Conservation (phyloP, 345 rosid genomes). For the Passiflora organensis region DNA sequence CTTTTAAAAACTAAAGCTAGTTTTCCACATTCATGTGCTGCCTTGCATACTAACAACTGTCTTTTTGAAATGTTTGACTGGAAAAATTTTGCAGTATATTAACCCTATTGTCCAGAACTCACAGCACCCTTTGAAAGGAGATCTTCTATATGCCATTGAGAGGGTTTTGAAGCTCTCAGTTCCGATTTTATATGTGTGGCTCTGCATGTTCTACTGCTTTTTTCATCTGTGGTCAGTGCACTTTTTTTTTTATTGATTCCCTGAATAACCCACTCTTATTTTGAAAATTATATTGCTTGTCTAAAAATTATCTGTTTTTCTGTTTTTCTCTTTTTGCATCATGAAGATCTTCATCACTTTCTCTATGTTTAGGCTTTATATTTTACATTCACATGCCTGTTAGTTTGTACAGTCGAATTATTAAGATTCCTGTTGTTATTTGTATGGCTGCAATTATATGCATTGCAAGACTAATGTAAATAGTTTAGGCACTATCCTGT, state of each 20-base stretch:
- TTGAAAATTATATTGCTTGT: background rate
- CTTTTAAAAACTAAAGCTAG: conserved; percentile 5
- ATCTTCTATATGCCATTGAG: conserved; percentile 75
- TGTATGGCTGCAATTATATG: too few species aligned
- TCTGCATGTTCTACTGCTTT: conserved; percentile 97
- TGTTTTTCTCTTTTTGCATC: background rate
- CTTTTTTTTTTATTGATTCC: background rate
- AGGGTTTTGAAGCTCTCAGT: conserved; percentile 97
- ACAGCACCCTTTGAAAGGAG: conserved; percentile 88
- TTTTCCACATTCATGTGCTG: conserved; percentile 9
- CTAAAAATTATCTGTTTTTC: background rate
- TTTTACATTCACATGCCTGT: background rate
- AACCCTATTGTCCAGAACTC: conserved; percentile 95
- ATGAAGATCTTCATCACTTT: background rate
- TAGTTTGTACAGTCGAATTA: background rate
- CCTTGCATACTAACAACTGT: background rate
- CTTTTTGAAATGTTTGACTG: conserved; percentile 20
- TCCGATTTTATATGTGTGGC: conserved; percentile 95
- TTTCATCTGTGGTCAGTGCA: conserved; percentile 82
- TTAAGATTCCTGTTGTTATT: too few species aligned
- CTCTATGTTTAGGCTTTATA: too few species aligned
- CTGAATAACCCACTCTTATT: background rate
- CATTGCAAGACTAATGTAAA: too few species aligned
- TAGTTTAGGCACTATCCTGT: too few species aligned
- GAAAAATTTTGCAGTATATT: conserved; percentile 69